Conservation (phyloP, 805 yeast genomes). For the Gaillardinia entomophila region DNA sequence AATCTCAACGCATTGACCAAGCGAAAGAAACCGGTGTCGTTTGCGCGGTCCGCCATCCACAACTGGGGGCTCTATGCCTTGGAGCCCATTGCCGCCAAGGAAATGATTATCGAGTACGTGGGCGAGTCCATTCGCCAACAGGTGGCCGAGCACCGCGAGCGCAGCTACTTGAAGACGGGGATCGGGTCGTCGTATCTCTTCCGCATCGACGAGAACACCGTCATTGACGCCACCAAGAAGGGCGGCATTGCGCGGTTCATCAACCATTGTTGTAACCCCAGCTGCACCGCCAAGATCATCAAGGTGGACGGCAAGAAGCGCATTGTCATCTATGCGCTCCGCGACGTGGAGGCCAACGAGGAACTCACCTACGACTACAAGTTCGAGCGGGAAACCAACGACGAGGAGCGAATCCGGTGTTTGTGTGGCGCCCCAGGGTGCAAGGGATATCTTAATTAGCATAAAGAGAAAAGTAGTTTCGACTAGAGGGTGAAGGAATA, state of each 20-base stretch:
- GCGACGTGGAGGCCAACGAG: constrained; percentile 83
- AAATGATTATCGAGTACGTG: constrained; percentile 96
- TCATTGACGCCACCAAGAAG: constrained; percentile 93
- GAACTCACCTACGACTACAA: constrained; percentile 95
- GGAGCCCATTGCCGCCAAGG: constrained; percentile 92
- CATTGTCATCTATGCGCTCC: constrained; percentile 87
- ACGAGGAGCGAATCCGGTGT: constrained; percentile 83
- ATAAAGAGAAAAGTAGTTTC: too few species aligned
- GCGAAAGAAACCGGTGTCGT: constrained; percentile 90
- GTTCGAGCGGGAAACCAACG: constrained; percentile 86
- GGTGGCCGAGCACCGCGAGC: constrained; percentile 89
- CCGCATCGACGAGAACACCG: constrained; percentile 88
- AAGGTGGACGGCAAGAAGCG: constrained; percentile 91
- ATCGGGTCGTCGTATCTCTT: constrained; percentile 93
- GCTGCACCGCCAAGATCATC: constrained; percentile 94
- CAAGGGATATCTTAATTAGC: constrained; percentile 78
- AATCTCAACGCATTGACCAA: constrained; percentile 83
- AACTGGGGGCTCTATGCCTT: constrained; percentile 97
- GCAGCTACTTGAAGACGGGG: constrained; percentile 79
- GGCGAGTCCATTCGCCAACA: constrained; percentile 93
- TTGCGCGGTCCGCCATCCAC: constrained; percentile 94
- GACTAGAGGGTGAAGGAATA: too few species aligned
- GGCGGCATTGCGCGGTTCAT: constrained; percentile 97
- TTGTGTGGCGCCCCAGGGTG: constrained; percentile 94
- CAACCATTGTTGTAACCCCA: constrained; percentile 96